phyloP scores from a whole-genome alignment of 257 asterid genomes.

The Solanum ahanhuiri region DNA sequence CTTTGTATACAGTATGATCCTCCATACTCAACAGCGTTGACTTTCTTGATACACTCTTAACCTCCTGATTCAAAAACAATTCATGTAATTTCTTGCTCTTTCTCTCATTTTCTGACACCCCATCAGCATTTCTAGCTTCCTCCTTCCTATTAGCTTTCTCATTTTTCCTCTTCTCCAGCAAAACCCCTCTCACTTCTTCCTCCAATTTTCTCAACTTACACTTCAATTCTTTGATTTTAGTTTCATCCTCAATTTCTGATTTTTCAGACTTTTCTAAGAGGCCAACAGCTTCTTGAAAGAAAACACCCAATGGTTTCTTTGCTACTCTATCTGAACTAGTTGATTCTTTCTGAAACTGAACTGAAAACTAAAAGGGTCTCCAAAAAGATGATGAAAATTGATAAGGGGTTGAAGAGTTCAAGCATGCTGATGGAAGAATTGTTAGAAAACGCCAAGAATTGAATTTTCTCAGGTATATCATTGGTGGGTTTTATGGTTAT shows the following conservation, averaged over 20 bases:
- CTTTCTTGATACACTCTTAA: background rate
- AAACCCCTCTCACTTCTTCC: slow-evolving; percentile 23
- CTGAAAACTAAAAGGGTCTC: slow-evolving; percentile 34
- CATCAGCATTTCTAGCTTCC: background rate
- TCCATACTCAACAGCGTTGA: slow-evolving; percentile 18
- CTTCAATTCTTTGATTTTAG: slow-evolving; percentile 9
- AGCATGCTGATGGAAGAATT: background rate
- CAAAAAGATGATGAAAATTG: slow-evolving; percentile 5
- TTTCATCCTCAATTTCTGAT: slow-evolving; percentile 4
- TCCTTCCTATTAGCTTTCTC: background rate
- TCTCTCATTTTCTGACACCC: background rate
- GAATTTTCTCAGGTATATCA: slow-evolving; percentile 22
- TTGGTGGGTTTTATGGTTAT: background rate
- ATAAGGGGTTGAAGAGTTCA: background rate
- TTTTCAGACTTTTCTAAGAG: slow-evolving; percentile 4
- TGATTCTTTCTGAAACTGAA: slow-evolving; percentile 5
- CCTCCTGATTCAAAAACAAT: slow-evolving; percentile 14
- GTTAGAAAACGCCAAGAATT: slow-evolving; percentile 1
- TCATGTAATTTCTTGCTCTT: slow-evolving; percentile 16
- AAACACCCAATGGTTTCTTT: slow-evolving; percentile 25
- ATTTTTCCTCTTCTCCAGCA: slow-evolving; percentile 11
- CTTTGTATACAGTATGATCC: slow-evolving; percentile 30
- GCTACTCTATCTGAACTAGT: background rate
- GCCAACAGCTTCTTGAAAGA: slow-evolving; percentile 45
- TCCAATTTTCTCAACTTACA: slow-evolving; percentile 32